Percentiles rank a stretch among this genome's conserved stretches.
These are phyloP conservation scores for Phycomyces nitens DNA, from an alignment of 192 early-diverging fungal species.

Conservation along the genomic window DNA sequence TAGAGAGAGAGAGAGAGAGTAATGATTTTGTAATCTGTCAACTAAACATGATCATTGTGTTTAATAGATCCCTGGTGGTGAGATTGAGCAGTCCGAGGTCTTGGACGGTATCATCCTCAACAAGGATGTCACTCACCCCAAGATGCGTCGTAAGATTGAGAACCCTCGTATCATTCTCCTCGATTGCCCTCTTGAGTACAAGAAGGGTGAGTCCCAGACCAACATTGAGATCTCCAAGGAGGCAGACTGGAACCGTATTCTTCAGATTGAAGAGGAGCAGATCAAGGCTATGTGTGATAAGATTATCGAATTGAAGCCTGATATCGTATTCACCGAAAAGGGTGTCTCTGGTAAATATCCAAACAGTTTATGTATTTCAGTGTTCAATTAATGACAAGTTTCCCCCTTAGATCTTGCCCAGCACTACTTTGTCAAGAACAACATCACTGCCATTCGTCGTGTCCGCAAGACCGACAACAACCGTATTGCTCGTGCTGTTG, in stretches of 20 bases:
- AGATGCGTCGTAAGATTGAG: slow-evolving; percentile 92
- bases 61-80: slow-evolving; percentile 89
- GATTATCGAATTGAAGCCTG: slow-evolving; percentile 94
- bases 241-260: slow-evolving; percentile 90
- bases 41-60: not conserved
- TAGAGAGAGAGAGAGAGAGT: no score
- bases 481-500: slow-evolving; percentile 96
- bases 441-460: slow-evolving; percentile 96
- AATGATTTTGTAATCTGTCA: no score
- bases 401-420: slow-evolving; percentile 83
- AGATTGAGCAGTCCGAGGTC: slow-evolving; percentile 93
- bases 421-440: slow-evolving; percentile 96
- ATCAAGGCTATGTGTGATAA: slow-evolving; percentile 95
- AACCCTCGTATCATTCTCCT: slow-evolving; percentile 95
- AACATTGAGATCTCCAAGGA: slow-evolving; percentile 98
- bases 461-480: slow-evolving; percentile 99
- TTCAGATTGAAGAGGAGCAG: slow-evolving; percentile 99
- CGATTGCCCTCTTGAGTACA: slow-evolving; percentile 99
- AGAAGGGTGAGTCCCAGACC: slow-evolving; percentile 99
- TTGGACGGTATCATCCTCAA: slow-evolving; percentile 98
- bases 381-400: slow-evolving; percentile 6
- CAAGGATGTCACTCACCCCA: slow-evolving; percentile 99
- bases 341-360: slow-evolving; percentile 77
- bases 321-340: slow-evolving; percentile 98
- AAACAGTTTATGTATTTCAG: not conserved